phyloP scores from a whole-genome alignment of 352 stramenopile species.

The Blastocystis sp. region DNA sequence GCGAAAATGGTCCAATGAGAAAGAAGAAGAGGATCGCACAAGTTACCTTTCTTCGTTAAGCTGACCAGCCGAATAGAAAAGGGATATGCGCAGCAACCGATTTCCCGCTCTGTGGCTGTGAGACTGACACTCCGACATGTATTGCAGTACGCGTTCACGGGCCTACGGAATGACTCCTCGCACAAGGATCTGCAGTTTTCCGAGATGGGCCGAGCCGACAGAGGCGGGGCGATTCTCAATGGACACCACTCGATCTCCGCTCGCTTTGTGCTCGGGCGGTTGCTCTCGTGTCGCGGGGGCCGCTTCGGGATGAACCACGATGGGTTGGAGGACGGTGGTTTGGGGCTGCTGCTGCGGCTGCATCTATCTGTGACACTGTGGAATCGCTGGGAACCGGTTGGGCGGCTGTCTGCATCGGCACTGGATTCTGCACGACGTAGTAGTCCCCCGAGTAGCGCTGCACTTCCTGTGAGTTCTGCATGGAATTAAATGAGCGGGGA shows the following conservation, averaged over 20 bases:
- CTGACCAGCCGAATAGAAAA: neutral
- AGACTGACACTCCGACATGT: constrained; percentile 48
- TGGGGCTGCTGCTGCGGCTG: neutral
- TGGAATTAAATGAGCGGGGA: neutral
- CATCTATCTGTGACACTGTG: neutral
- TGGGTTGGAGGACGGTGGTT: constrained; percentile 53
- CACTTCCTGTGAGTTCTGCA: neutral
- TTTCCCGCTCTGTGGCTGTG: constrained; percentile 22
- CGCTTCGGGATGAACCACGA: constrained; percentile 12
- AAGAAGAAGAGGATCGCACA: constrained; percentile 62
- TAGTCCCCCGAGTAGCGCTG: constrained; percentile 4
- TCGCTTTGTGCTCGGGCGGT: neutral
- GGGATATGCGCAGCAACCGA: constrained; percentile 54
- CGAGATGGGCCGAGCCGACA: neutral
- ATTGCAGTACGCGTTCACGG: constrained; percentile 61
- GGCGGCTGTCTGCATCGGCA: neutral
- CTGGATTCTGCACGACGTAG: neutral
- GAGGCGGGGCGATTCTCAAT: neutral
- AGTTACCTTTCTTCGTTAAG: constrained; percentile 20
- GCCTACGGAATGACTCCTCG: neutral
- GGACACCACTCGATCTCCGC: neutral
- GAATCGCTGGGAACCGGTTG: neutral
- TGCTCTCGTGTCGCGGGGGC: neutral
- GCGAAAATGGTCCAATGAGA: constrained; percentile 39
- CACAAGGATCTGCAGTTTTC: neutral